A percentile compares a stretch with the other conserved stretches of the same genome.
Conservation (phyloP, 345 rosid genomes). For the Eucalyptus microcorys region DNA sequence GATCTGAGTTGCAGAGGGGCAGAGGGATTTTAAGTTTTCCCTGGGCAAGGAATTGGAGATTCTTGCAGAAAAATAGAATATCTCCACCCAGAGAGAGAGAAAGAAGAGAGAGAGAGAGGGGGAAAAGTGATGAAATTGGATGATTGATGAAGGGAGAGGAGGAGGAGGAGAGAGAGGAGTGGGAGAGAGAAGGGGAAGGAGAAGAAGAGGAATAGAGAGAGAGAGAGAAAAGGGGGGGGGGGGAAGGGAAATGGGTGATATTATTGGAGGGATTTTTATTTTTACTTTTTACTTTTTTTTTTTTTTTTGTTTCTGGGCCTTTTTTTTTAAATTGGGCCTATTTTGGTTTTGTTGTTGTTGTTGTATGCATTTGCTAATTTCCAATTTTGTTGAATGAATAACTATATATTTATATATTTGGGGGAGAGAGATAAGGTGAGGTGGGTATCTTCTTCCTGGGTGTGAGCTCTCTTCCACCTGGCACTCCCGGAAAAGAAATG, state of each 20-base stretch:
- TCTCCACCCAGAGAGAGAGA: neutral
- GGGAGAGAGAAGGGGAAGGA: neutral
- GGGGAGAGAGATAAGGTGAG: neutral
- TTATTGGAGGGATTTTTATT: neutral
- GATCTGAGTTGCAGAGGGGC: neutral
- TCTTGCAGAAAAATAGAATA: neutral
- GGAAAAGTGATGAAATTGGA: neutral
- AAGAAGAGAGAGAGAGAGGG: neutral
- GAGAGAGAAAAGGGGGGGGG: accelerated
- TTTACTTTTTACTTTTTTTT: neutral
- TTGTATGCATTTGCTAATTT: neutral
- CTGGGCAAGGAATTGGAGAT: neutral
- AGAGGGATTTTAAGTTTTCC: slow-evolving; percentile 9
- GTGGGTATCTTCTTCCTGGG: neutral
- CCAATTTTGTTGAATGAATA: neutral
- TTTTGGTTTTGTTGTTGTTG: neutral
- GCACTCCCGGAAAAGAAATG: neutral
- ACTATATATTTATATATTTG: neutral
- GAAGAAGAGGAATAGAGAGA: neutral
- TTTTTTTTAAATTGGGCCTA: neutral
- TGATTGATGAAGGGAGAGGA: neutral
- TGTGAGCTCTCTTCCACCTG: neutral
- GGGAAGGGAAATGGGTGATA: neutral
- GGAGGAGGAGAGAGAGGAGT: too few species aligned
- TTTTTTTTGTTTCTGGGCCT: neutral